Percentiles rank a stretch among this genome's conserved stretches.
phyloP scores from a whole-genome alignment of 257 asterid species.

The Rehmannia glutinosa region DNA sequence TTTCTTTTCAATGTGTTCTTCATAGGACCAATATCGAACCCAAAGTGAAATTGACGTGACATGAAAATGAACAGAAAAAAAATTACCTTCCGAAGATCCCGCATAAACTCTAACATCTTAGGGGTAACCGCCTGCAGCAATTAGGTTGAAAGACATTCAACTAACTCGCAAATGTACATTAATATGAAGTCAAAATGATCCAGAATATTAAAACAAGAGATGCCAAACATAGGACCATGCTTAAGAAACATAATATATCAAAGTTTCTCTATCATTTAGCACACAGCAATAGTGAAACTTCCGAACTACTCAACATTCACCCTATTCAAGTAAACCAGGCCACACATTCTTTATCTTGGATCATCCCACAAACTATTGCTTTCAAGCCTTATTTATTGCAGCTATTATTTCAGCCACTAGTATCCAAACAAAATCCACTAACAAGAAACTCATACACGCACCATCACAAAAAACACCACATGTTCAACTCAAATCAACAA shows the following conservation, averaged over 20 bases:
- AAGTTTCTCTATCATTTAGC: not conserved
- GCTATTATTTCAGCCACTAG: too few species aligned
- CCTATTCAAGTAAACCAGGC: slow-evolving; percentile 8
- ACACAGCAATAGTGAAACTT: not conserved
- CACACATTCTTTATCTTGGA: not conserved
- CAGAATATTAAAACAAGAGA: too few species aligned
- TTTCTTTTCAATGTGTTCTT: not conserved
- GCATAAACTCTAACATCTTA: slow-evolving; percentile 74
- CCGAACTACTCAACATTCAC: not conserved
- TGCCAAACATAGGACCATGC: too few species aligned
- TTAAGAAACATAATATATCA: not conserved
- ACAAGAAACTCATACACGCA: not conserved
- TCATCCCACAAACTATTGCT: not conserved
- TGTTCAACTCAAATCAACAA: slow-evolving; percentile 5
- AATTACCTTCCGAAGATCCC: slow-evolving; percentile 71
- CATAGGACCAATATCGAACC: too few species aligned
- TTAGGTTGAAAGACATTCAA: slow-evolving; percentile 6
- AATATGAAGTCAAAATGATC: not conserved
- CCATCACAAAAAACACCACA: not conserved
- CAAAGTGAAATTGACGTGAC: not conserved
- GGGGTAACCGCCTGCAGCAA: slow-evolving; percentile 58
- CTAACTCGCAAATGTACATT: not conserved
- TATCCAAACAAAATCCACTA: not conserved
- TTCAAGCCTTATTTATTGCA: too few species aligned
- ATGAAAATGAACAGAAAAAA: not conserved